Evolutionary conservation across 139 green algal genomes (phyloP), one percentile per base, ranked within the genome.

Genomic region (Pleodorina starrii): DNA sequence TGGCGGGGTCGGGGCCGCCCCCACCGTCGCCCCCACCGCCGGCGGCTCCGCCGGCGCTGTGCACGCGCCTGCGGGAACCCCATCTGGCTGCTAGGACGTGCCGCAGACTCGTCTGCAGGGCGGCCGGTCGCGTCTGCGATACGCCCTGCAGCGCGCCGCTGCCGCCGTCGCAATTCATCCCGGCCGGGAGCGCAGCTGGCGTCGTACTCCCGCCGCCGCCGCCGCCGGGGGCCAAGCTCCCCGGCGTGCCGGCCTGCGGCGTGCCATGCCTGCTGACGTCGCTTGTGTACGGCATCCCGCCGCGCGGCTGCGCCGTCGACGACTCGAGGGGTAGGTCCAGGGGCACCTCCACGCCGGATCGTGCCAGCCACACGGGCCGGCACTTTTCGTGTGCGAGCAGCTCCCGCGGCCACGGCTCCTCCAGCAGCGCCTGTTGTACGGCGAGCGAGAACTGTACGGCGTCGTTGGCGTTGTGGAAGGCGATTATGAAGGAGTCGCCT

Each of bases 401-500:
- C 77, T 63, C 87, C 35, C 23, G 43, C 12, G 87, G 87, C 86
- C 87, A 91, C 0, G 76, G 87, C 76, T 78, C 87, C 9, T 91
- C 66, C 60, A 91, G 48, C 36, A 91, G 63, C 35, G 87, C 87
- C n/a, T 73, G 40, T 38, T 91, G 88, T 7, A 88, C 88, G 43
- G 84, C 76, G 2, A 88, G 50, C 35, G 78, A 29, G n/a, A 83
- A 95, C 11, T 63, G 63, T 29, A 91, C 46, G 1, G 93, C 93
- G 63, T 94, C 91, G 36, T 80, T 46, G 25, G 90, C 72, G 42
- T 32, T 57, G 75, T 94, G 90, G 84, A 95, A 95, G 57, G 90
- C 90, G 10, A 94, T 59, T 35, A 91, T 89, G 87, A 94, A 94
- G 6, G 90, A 87, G 87, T 94, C 92, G 16, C 92, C 92, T 74